Base-by-base conservation (phyloP, 331 rosid genomes). In the Stylosanthes scabra region DNA sequence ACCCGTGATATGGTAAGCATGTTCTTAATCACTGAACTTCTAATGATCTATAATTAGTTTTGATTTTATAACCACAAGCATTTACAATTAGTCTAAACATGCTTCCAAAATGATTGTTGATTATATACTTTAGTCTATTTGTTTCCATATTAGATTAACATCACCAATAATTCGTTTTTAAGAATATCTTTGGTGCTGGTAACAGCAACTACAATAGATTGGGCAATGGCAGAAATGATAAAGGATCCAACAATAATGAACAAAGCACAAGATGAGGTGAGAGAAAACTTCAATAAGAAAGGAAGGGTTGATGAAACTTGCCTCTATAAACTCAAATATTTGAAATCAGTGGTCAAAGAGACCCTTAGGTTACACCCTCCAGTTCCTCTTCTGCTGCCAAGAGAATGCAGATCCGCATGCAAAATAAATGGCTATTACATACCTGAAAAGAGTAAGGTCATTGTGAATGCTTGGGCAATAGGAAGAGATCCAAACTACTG, bases 391-490 rank as follows among this genome's bases (percentile, higher is more conserved):
- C 34, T 78, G 63, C 9, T 88, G 31, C 88, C 87, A 47, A 81
- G 88, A 47, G 84, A 79, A 74, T 62, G 85, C 11, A 2, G 57
- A 3, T 50, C 86, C 31, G 59, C 31, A 5, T 83, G 88, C 65
- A 52, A 67, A 52, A 82, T 83, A 8, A 5, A 39, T 25, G 89
- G 88, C 8, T 85, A 65, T 54, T 14, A 72, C 27, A 85, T 85
- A 70, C 87, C 88, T 0, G 12, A 16, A 3, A 81, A 81, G 68
- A 76, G 83, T 5, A 77, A 9, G 34, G 81, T 88, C 7, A 41
- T 85, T 1, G 60, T 85, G 1, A 86, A 83, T 60, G 86, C 70
- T 2, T 86, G 90, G 90, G 91, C 83, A 7, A 84, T 84, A 11
- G 82, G 77, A 65, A 81, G 91, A 81, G 86, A 86, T 74, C 78